Evolutionary conservation across 352 stramenopile genomes (phyloP), one percentile per base, ranked within the genome.

Genomic region (Phytopythium delawarense): DNA sequence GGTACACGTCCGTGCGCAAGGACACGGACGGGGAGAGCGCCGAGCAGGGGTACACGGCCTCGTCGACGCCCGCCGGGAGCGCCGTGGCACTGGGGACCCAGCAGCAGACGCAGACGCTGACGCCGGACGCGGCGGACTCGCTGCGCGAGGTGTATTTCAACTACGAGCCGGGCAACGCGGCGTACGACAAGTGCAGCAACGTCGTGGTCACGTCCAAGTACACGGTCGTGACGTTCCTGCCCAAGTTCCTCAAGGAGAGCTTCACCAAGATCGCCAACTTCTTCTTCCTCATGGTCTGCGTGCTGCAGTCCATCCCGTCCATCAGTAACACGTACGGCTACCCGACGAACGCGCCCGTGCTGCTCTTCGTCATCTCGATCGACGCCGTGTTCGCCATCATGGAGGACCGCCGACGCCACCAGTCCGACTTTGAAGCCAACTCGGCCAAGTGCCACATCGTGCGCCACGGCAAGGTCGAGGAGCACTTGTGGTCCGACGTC

Each of bases 241-340:
- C 88, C 51, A 94, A 92, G 59, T 97, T 97, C 48, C 62, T 98
- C 2, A 89, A 79, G 57, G 87, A 97, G 66, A 88, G 78, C 65
- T 96, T 96, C 65, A 76, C 71, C 42, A 96, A 97, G 57, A 81
- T 97, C 35, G 92, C 92, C 65, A 98, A 98, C 64, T 88, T 97
- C 51, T 98, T 97, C 70, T 98, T 98, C 62, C 78, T 98, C 46
- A 78, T 97, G 70, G 87, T 98, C 57, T 94, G 83, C 56, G 84
- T 93, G 56, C 69, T 98, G 54, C 90, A 98, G 70, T 86, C 74
- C 37, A 91, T 94, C 70, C 81, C 79, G 16, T 68, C 75, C n/a
- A 92, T 94, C 70, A 82, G 69, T 52, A 92, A 92, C 74, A 92
- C 84, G 59, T 90, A 91, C 64, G 82, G 84, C 28, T 75, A 87